A percentile compares a stretch with the other conserved stretches of the same genome.
phyloP scores from a whole-genome alignment of 2,329 filamentous ascomycete genomes.

The Curvularia spicifera region DNA sequence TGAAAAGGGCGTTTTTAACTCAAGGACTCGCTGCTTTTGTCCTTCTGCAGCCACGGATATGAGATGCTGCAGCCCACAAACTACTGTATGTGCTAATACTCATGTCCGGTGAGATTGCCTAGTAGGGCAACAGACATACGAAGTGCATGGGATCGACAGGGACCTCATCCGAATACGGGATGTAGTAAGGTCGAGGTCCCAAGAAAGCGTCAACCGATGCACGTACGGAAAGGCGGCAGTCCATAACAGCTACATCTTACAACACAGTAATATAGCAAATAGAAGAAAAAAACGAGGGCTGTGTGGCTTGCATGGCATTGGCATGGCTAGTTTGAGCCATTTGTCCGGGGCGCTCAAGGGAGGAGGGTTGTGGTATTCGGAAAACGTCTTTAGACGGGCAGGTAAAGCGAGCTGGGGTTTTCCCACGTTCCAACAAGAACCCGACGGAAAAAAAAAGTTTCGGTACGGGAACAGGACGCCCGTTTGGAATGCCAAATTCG shows the following conservation, averaged over 20 bases:
- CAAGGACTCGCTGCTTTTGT: background rate
- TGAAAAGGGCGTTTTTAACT: background rate
- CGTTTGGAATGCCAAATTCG: background rate
- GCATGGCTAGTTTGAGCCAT: background rate
- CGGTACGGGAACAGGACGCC: background rate
- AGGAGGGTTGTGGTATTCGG: too few species aligned
- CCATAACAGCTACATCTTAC: too few species aligned
- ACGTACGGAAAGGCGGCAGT: background rate
- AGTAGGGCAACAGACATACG: background rate
- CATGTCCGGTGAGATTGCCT: background rate
- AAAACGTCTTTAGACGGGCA: background rate
- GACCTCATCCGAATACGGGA: background rate
- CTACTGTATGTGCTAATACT: background rate
- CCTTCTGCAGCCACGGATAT: too few species aligned
- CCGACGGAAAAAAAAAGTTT: background rate
- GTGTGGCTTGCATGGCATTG: conserved; percentile 5
- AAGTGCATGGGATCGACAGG: conserved; percentile 7
- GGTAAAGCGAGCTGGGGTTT: background rate
- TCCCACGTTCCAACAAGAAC: background rate
- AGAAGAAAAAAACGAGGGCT: background rate
- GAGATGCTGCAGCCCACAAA: background rate
- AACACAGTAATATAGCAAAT: background rate
- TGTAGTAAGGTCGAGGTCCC: background rate
- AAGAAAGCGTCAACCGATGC: background rate
- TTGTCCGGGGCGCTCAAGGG: background rate